Evolutionary conservation across 495 filamentous ascomycete species (phyloP), one percentile per base, ranked within the genome.

Genomic region (Alectoria sarmentosa): DNA sequence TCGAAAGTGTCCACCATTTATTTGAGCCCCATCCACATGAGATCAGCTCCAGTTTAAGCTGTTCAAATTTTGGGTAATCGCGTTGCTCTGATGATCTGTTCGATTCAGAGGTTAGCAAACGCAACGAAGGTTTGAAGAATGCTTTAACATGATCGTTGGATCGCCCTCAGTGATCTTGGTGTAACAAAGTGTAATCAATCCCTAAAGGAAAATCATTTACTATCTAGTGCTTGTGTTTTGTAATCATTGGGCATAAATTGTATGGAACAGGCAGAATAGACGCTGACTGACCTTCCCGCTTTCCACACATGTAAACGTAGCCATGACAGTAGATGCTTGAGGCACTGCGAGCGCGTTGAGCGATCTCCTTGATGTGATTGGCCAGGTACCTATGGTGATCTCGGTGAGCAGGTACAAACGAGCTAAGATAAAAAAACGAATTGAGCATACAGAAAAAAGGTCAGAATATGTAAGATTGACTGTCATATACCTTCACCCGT

Each of bases 401-500:
- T 17, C n/a, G 30, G 30, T 54, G 39, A 60, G 34, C 37, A 41
- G 19, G 66, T 60, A 4, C 61, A 15, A 32, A 44, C 70, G 42
- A 39, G 42, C 46, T 37, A 41, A 36, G 66, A 69, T 65, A 49
- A 70, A 36, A 63, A 58, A 62, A 73, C 60, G 10, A 62, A 56
- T 11, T 30, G 23, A 26, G 70, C 38, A 49, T 63, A 52, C 61
- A 65, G 69, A 66, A 3, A 21, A n/a, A 64, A 58, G 62, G 72
- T 96, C 91, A 96, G 91, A 88, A 94, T 93, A 93, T 94, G 90
- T 95, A 94, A 96, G 90, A 91, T 84, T 82, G 79, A 88, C 84
- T 94, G 88, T 96, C 91, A 94, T 80, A 69, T 83, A 73, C 69
- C 74, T 79, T 80, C 76, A 68, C 73, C 83, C 86, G 86, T 89